These are phyloP conservation scores for Filobasidium floriforme DNA, from an alignment of 768 basidiomycete species.

Conservation along the genomic window DNA sequence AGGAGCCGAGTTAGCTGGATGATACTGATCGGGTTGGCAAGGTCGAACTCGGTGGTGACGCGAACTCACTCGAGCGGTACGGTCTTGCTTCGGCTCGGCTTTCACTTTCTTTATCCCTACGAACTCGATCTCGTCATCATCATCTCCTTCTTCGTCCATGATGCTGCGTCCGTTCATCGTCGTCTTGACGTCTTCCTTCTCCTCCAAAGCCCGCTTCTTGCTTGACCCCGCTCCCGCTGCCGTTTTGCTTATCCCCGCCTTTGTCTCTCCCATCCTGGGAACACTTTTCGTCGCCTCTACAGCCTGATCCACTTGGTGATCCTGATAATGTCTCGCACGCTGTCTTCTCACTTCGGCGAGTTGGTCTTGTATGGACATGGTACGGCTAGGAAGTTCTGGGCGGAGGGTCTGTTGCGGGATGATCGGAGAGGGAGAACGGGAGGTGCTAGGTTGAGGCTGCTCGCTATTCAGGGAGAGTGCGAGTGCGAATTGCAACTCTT, in stretches of 20 bases:
- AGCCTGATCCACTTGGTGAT: constrained; percentile 1
- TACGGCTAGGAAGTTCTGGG: neutral
- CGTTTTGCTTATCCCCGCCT: neutral
- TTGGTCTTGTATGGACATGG: constrained; percentile 1
- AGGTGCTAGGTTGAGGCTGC: neutral
- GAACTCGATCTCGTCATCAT: neutral
- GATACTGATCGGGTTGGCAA: neutral
- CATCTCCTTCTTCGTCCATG: neutral
- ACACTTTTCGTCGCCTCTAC: neutral
- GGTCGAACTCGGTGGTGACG: too few species aligned
- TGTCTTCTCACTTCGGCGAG: neutral
- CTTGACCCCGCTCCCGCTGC: neutral
- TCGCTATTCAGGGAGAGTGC: neutral
- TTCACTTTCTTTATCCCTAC: neutral
- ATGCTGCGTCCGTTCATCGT: neutral
- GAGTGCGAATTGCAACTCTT: neutral
- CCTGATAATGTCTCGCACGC: neutral
- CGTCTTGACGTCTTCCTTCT: neutral
- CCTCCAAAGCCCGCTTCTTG: neutral
- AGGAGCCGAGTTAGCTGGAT: neutral
- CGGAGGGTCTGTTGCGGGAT: neutral
- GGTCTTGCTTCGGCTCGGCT: neutral
- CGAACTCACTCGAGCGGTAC: too few species aligned
- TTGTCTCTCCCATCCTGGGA: neutral
- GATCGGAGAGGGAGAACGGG: neutral